Percentiles rank a stretch among this genome's conserved stretches.
phyloP scores from a whole-genome alignment of 179 eudicot species.

The Amaranthus tricolor region DNA sequence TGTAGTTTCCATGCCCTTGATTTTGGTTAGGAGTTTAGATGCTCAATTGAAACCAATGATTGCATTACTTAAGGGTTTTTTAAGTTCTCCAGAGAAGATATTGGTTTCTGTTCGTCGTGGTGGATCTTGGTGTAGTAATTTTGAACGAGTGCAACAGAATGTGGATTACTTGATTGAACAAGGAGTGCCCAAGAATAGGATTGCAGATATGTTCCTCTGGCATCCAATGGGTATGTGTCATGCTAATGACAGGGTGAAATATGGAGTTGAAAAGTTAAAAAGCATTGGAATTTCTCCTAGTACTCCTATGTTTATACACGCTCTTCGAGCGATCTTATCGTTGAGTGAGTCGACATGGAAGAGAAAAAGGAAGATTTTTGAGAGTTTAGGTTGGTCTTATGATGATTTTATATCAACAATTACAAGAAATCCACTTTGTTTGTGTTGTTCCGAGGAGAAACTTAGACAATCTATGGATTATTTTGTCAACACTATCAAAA shows the following conservation, averaged over 20 bases:
- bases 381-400: conserved; percentile 21
- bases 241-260: conserved; percentile 1
- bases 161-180: conserved; percentile 8
- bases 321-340: conserved; percentile 8
- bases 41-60: conserved; percentile 17
- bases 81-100: not conserved
- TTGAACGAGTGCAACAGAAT: not conserved
- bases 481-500: conserved; percentile 22
- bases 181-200: conserved; percentile 3
- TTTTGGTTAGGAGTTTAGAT: conserved; percentile 13
- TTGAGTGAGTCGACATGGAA: conserved; percentile 16
- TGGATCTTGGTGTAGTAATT: no score
- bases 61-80: not conserved
- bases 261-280: conserved; percentile 13
- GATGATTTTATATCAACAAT: conserved; percentile 14
- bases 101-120: conserved; percentile 7
- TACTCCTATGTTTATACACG: conserved; percentile 8
- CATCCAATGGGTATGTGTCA: conserved; percentile 16
- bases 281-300: conserved; percentile 10
- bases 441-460: conserved; percentile 23
- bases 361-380: conserved; percentile 9
- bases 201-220: conserved; percentile 9
- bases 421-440: conserved; percentile 9
- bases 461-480: conserved; percentile 19
- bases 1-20: not conserved